Evolutionary conservation across 2,329 filamentous ascomycete species (phyloP).

Genomic region (Fusarium drepaniforme): DNA sequence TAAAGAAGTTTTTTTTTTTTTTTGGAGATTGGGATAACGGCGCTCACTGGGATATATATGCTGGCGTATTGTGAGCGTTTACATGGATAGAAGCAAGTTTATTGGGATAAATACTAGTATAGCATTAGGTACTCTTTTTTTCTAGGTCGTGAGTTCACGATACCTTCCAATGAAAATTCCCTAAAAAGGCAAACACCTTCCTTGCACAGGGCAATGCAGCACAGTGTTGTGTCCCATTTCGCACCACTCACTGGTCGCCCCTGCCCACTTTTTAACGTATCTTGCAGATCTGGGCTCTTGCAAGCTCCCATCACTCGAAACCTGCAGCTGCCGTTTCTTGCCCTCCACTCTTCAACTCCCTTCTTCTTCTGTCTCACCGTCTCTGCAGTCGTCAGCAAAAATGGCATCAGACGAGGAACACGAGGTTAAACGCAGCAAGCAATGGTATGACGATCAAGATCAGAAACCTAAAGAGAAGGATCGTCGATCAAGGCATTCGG

Average conservation of each 20-base stretch:
- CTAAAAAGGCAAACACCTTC: neutral
- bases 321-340: constrained; percentile 6
- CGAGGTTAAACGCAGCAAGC: constrained; percentile 25
- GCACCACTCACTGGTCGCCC: constrained; percentile 14
- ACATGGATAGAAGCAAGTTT: constrained; percentile 16
- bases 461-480: constrained; percentile 29
- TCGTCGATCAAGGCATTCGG: constrained; percentile 39
- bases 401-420: constrained; percentile 47
- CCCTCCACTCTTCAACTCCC: constrained; percentile 24
- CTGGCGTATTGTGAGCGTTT: constrained; percentile 27
- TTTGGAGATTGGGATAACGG: constrained; percentile 7
- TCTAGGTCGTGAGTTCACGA: neutral
- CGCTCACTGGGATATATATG: constrained; percentile 33
- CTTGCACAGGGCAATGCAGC: neutral
- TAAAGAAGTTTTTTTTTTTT: constrained; percentile 30
- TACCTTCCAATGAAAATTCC: neutral
- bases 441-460: constrained; percentile 36
- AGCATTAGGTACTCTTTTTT: neutral
- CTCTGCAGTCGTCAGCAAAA: neutral
- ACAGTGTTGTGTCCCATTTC: neutral
- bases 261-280: constrained; percentile 18
- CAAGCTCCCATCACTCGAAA: constrained; percentile 1
- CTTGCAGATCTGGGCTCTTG: constrained; percentile 22
- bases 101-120: neutral
- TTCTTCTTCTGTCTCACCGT: neutral